Evolutionary conservation across 768 basidiomycete genomes (phyloP), one percentile per base, ranked within the genome.

Genomic region (Artomyces pyxidatus): DNA sequence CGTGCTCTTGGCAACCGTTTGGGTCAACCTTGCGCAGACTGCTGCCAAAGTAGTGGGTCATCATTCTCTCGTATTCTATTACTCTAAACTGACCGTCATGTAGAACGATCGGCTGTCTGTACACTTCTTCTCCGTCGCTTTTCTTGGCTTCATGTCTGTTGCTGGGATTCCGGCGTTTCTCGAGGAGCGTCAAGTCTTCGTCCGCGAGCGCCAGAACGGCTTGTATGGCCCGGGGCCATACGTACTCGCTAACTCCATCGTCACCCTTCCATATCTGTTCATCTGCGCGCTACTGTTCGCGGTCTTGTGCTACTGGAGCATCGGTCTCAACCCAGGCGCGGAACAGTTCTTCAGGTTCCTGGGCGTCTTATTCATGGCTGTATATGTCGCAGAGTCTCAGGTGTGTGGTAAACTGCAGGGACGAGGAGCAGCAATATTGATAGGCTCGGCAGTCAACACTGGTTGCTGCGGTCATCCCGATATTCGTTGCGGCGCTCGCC

Each of bases 401-500:
- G 71, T 73, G 12, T 11, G 32, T 35, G 4, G 14, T 3, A 4
- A n/a, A 35, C 53, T 22, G 11, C 21, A 4, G 19, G 10, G n/a
- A n/a, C n/a, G n/a, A n/a, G n/a, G n/a, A n/a, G n/a, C 17, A 12
- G 7, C 19, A 1, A 21, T 10, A 22, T 47, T 17, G 8, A 19
- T 22, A 11, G 4, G 0, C 9, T 17, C n/a, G n/a, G 17, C 45
- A 63, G 50, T 61, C 60, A 58, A 17, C 74, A 14, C 59, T 81
- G 12, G 59, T 81, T 26, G 74, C 79, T 0, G 66, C 77, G 0
- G 47, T 73, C 9, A 48, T 81, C 2, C 81, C 81, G 0, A 71
- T 80, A 23, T 81, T 81, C 48, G 77, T 81, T 16, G 79, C 79
- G 0, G 74, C 80, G 4, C 65, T 83, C 6, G 80, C 80, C 0